Evolutionary conservation across 2,329 filamentous ascomycete genomes (phyloP), one percentile per base, ranked within the genome.

Genomic region (Alternaria solani): DNA sequence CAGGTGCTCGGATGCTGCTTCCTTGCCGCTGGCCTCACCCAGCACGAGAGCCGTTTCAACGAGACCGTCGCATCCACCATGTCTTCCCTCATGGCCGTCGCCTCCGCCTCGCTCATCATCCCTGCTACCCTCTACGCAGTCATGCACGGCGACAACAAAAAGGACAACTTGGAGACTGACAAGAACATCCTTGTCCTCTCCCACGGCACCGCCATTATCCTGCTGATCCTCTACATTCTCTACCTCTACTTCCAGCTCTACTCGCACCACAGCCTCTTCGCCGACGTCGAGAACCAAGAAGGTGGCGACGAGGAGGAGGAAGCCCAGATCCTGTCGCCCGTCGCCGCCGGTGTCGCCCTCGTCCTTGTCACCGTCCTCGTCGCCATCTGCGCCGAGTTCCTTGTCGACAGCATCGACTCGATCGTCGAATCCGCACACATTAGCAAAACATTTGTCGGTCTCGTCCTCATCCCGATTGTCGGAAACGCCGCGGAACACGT

Each of bases 31-130:
- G 83, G 83, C 28, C 74, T 83, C 48, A 74, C 75, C 53, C 78
- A 80, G 55, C 68, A 73, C 46, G 80, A 84, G 71, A 78, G 79
- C 71, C 71, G 55, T 34, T 95, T 94, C 79, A 91, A 92, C 64
- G 84, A 85, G 9, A 92, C 89, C 6, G 91, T 91, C 51, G 92
- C 92, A 38, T 91, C 91, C 67, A 94, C 92, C 41, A 93, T 88
- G 85, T 87, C 85, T 1, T 88, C 84, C 5, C 79, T 87, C 52
- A 86, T 87, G 83, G 84, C 84, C 25, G 84, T 87, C 62, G 81
- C 84, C 26, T 81, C 81, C 32, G 84, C 84, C 9, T 86, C 81
- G 25, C 76, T 85, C 32, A 84, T 85, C 75, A 84, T 85, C 60
- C 83, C 83, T 8, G 83, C 83, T 3, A 84, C 83, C 18, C 81